phyloP scores from a whole-genome alignment of 2,329 filamentous ascomycete species.

The Sordariomycetes sp. region DNA sequence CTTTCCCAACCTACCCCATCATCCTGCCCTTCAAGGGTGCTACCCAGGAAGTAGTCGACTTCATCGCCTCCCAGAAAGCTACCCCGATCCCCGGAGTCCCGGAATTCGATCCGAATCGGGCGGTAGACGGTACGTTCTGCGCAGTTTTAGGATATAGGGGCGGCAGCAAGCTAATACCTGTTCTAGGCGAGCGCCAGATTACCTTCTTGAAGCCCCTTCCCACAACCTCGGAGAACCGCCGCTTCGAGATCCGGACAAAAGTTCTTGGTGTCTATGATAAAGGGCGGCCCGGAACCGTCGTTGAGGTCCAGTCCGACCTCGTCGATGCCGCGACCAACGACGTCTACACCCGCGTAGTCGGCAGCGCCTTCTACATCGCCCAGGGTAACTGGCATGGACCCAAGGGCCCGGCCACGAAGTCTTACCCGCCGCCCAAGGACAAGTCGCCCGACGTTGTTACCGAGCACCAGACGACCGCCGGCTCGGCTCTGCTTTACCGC shows the following conservation, averaged over 20 bases:
- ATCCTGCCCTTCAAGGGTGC: slow-evolving; percentile 76
- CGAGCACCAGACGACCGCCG: slow-evolving; percentile 57
- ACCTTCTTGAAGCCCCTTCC: slow-evolving; percentile 69
- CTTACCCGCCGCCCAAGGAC: slow-evolving; percentile 66
- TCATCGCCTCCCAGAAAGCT: slow-evolving; percentile 60
- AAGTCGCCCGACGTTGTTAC: slow-evolving; percentile 61
- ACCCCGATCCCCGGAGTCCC: slow-evolving; percentile 66
- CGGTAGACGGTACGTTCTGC: slow-evolving; percentile 77
- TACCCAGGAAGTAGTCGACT: slow-evolving; percentile 69
- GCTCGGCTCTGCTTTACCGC: slow-evolving; percentile 69
- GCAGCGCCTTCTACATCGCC: slow-evolving; percentile 68
- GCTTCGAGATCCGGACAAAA: slow-evolving; percentile 67
- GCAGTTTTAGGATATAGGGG: too few species aligned
- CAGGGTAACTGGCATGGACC: slow-evolving; percentile 80
- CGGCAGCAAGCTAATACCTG: too few species aligned
- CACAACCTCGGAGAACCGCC: slow-evolving; percentile 55
- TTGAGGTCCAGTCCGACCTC: slow-evolving; percentile 68
- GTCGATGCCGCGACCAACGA: slow-evolving; percentile 54
- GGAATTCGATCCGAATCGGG: slow-evolving; percentile 61
- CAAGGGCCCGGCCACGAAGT: slow-evolving; percentile 72
- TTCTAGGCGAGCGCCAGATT: slow-evolving; percentile 74
- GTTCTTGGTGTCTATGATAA: slow-evolving; percentile 86
- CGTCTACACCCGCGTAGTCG: slow-evolving; percentile 46
- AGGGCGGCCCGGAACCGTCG: slow-evolving; percentile 70
- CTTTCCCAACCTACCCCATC: slow-evolving; percentile 82